These are phyloP conservation scores for Apophysomyces variabilis DNA, from an alignment of 371 early-diverging fungal genomes.

Conservation along the genomic window DNA sequence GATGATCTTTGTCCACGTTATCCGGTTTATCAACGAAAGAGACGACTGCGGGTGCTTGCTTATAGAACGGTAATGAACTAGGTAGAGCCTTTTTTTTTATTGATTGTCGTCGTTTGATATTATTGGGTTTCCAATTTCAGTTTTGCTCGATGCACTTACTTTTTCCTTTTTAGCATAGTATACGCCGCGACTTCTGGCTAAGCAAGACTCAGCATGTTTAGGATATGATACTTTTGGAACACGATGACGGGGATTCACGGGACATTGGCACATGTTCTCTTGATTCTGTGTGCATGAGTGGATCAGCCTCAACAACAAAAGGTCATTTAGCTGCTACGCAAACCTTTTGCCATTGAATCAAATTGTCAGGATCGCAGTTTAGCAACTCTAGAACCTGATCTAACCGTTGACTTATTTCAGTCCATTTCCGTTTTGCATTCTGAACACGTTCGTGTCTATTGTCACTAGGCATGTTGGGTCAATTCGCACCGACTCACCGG, in stretches of 20 bases:
- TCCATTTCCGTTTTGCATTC: background rate
- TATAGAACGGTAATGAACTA: background rate
- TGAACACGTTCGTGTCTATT: background rate
- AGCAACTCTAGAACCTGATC: background rate
- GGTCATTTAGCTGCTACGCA: background rate
- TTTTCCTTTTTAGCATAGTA: background rate
- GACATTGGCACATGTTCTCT: background rate
- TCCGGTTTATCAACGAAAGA: background rate
- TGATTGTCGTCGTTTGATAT: too few relatives aligned
- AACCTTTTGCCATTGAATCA: conserved; percentile 3
- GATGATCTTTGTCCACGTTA: background rate
- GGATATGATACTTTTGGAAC: background rate
- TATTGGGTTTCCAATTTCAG: background rate
- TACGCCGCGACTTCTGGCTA: background rate
- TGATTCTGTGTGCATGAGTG: background rate
- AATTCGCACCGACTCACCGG: background rate
- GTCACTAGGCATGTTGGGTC: background rate
- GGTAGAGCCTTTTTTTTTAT: background rate
- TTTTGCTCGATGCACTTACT: background rate
- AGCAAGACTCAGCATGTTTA: background rate
- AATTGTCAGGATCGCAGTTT: background rate
- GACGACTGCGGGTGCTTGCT: background rate
- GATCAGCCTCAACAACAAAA: background rate
- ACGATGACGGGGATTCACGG: conserved; percentile 2
- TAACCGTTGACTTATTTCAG: background rate